A percentile compares a stretch with the other conserved stretches of the same genome.
Conservation (phyloP, 2,329 filamentous ascomycete species). For the Myriosclerotinia curreyana region DNA sequence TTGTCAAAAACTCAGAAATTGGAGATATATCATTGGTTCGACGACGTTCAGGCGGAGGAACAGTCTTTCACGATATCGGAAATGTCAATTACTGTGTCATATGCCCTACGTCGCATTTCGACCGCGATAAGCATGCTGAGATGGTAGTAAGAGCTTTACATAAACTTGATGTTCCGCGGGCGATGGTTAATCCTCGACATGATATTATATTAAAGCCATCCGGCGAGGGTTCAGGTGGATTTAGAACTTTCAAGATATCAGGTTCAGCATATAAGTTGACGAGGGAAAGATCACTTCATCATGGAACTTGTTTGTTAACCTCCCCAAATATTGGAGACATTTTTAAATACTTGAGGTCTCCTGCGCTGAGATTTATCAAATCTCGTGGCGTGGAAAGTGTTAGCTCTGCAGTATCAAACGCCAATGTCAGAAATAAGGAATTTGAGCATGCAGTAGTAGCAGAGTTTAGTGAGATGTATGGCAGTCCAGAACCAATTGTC, state of each 20-base stretch:
- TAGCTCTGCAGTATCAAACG: slow-evolving; percentile 77
- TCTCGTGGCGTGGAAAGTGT: slow-evolving; percentile 90
- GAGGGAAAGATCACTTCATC: slow-evolving; percentile 75
- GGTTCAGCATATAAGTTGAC: slow-evolving; percentile 96
- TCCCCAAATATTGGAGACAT: slow-evolving; percentile 73
- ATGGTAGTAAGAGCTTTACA: slow-evolving; percentile 87
- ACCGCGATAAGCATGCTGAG: slow-evolving; percentile 81
- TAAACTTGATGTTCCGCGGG: slow-evolving; percentile 53
- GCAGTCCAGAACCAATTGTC: slow-evolving; percentile 40
- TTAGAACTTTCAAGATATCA: slow-evolving; percentile 69
- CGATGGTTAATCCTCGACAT: slow-evolving; percentile 82
- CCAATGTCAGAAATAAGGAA: slow-evolving; percentile 55
- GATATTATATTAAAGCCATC: slow-evolving; percentile 77
- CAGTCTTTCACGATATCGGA: slow-evolving; percentile 89
- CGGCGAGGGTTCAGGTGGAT: slow-evolving; percentile 21
- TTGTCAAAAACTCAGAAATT: slow-evolving; percentile 45
- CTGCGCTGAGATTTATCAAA: slow-evolving; percentile 70
- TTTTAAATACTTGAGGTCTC: slow-evolving; percentile 69
- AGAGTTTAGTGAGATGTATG: slow-evolving; percentile 69
- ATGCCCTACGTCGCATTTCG: slow-evolving; percentile 71
- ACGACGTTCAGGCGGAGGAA: slow-evolving; percentile 81
- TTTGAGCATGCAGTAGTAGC: slow-evolving; percentile 53
- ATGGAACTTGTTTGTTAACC: slow-evolving; percentile 82
- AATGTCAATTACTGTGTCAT: slow-evolving; percentile 97
- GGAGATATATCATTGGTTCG: slow-evolving; percentile 59